These are phyloP conservation scores for Arthrinium puccinioides DNA, from an alignment of 2,329 filamentous ascomycete genomes.

Conservation along the genomic window DNA sequence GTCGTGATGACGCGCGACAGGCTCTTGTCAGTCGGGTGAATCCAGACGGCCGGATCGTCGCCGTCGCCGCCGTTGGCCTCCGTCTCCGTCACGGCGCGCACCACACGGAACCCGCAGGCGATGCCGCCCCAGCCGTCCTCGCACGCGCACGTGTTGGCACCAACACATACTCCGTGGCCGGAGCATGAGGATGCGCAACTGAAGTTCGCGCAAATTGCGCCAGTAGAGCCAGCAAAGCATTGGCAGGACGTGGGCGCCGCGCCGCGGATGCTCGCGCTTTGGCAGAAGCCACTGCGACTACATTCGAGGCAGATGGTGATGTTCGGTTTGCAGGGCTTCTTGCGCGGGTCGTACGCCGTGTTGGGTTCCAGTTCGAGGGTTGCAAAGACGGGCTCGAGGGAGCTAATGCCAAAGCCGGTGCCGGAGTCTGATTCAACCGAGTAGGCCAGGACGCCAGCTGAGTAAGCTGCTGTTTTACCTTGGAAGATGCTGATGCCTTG, in stretches of 20 bases:
- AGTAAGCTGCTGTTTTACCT: conserved; percentile 23
- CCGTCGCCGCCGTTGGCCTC: conserved; percentile 36
- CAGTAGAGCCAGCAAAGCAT: conserved; percentile 36
- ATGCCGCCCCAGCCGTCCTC: conserved; percentile 34
- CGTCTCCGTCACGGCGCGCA: conserved; percentile 33
- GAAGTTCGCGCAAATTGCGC: conserved; percentile 24
- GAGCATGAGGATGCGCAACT: conserved; percentile 34
- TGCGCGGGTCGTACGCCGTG: conserved; percentile 29
- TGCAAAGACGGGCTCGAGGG: conserved; percentile 25
- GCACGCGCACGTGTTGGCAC: conserved; percentile 33
- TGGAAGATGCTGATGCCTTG: conserved; percentile 35
- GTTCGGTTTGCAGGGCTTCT: conserved; percentile 12
- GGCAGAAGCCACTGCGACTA: conserved; percentile 29
- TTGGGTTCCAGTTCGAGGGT: conserved; percentile 26
- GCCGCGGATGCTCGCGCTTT: conserved; percentile 5
- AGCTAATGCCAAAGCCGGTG: conserved; percentile 30
- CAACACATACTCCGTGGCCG: conserved; percentile 31
- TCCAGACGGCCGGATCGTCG: conserved; percentile 42
- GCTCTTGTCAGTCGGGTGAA: conserved; percentile 30
- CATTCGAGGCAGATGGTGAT: conserved; percentile 26
- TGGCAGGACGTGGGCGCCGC: conserved; percentile 21
- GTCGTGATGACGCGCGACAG: conserved; percentile 44
- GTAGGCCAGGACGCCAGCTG: conserved; percentile 30
- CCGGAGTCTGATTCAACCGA: conserved; percentile 32
- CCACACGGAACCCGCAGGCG: conserved; percentile 35